Evolutionary conservation across 768 basidiomycete genomes (phyloP).

Genomic region (Boletus fagicola): DNA sequence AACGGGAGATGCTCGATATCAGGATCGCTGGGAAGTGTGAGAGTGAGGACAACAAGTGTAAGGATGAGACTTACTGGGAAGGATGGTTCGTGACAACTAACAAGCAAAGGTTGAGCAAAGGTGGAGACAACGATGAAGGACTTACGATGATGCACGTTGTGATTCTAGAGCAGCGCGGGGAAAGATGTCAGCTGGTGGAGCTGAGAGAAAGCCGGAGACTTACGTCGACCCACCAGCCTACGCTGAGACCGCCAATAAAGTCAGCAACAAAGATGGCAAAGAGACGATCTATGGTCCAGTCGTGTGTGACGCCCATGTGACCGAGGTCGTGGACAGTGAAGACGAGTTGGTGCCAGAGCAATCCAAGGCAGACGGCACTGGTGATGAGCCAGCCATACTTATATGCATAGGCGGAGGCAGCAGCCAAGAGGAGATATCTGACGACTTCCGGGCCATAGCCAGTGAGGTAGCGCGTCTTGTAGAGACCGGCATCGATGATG

Average conservation of each 20-base stretch:
- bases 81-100: slow-evolving; percentile 97
- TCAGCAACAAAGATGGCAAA: slow-evolving; percentile 79
- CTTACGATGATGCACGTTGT: slow-evolving; percentile 95
- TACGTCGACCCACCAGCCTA: slow-evolving; percentile 98
- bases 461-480: slow-evolving; percentile 75
- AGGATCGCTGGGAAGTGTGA: slow-evolving; percentile 55
- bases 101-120: slow-evolving; percentile 4
- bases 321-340: slow-evolving; percentile 94
- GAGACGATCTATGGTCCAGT: slow-evolving; percentile 78
- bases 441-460: slow-evolving; percentile 88
- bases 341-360: slow-evolving; percentile 93
- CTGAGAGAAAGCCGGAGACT: slow-evolving; percentile 37
- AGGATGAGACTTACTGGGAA: slow-evolving; percentile 64
- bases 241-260: slow-evolving; percentile 87
- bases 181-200: slow-evolving; percentile 5
- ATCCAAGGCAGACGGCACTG: slow-evolving; percentile 80
- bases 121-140: slow-evolving; percentile 17
- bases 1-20: slow-evolving; percentile 91
- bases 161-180: slow-evolving; percentile 53
- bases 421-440: slow-evolving; percentile 71
- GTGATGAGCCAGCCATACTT: slow-evolving; percentile 59
- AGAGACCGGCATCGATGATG: slow-evolving; percentile 77
- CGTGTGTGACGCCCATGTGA: slow-evolving; percentile 89
- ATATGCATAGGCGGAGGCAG: slow-evolving; percentile 61
- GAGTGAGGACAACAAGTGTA: neutral